Evolutionary conservation across 2,329 filamentous ascomycete genomes (phyloP).

Genomic region (Torrubiella hemipterigena): DNA sequence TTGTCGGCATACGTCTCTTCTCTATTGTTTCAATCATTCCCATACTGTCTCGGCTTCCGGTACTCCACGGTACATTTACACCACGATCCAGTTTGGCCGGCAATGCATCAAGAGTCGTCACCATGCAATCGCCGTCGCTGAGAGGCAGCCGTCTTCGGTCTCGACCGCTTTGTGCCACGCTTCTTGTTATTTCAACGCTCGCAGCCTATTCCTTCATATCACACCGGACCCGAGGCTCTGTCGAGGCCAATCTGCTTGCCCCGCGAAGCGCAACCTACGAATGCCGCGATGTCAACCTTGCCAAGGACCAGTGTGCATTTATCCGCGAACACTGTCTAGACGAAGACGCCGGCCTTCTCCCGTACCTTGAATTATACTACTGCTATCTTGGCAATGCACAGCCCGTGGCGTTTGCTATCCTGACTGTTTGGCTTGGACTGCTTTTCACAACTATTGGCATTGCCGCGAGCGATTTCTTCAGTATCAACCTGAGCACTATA

Average conservation of each 20-base stretch:
- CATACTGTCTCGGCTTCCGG: too few relatives aligned
- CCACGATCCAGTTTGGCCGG: not conserved
- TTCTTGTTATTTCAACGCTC: slow-evolving; percentile 33
- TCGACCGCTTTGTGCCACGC: slow-evolving; percentile 36
- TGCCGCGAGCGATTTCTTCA: slow-evolving; percentile 96
- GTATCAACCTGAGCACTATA: slow-evolving; percentile 90
- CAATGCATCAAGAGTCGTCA: too few relatives aligned
- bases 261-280: slow-evolving; percentile 21
- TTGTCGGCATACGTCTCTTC: too few relatives aligned
- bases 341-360: slow-evolving; percentile 79
- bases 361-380: slow-evolving; percentile 86
- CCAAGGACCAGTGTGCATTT: slow-evolving; percentile 75
- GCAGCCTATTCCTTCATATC: slow-evolving; percentile 30
- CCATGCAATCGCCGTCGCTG: slow-evolving; percentile 13
- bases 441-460: slow-evolving; percentile 97
- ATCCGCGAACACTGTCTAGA: slow-evolving; percentile 71
- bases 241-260: too few relatives aligned
- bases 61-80: too few relatives aligned
- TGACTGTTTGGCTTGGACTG: slow-evolving; percentile 74
- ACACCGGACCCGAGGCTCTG: slow-evolving; percentile 8
- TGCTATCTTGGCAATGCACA: slow-evolving; percentile 59
- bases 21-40: too few relatives aligned
- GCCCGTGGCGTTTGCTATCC: slow-evolving; percentile 64
- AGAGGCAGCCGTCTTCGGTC: slow-evolving; percentile 26
- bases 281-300: slow-evolving; percentile 70